Base-by-base conservation (phyloP, 2,329 filamentous ascomycete genomes). In the Laburnicola sp. region DNA sequence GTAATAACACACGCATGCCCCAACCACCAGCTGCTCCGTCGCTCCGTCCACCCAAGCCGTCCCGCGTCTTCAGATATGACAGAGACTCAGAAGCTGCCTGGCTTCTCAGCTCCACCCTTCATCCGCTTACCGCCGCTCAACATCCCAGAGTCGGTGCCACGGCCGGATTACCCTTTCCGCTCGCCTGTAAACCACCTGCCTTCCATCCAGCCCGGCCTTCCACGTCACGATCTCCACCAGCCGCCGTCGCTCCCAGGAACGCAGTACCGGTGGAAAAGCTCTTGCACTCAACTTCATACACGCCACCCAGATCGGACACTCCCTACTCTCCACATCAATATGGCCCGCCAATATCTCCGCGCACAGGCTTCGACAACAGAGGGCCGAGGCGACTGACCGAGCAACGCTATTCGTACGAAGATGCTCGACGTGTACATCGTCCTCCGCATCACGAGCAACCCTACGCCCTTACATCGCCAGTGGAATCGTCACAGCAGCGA, bases 1-100 rank as follows among this genome's bases (percentile, higher is more conserved):
- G n/a, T n/a, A 72, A 73, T 68, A 72, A 72, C 66, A 69, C 65
- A 72, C 71, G 72, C n/a, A 74, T 74, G 72, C 74, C 72, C 69
- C 70, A 72, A 69, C 69, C 68, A 71, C 64, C 64, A 69, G 60
- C 56, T 65, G 66, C 63, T 56, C 65, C 74, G 65, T 73, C 74
- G 58, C 63, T 74, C 53, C 73, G 75, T 70, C 71, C 73, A 50
- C 69, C 71, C 50, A 69, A 66, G 56, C 58, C 64, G 44, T 64
- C 62, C 57, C 63, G 59, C 60, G 49, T 51, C 68, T 56, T 54
- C 67, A 66, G 68, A 67, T 51, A 78, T 78, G 76, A 76, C 76
- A 28, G 75, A 77, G 60, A 75, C 73, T 49, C 76, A 77, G 57
- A 75, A 72, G 49, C 68, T 69, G 45, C 73, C 73, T 45, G 62